Percentiles rank a stretch among this genome's conserved stretches.
Conservation (phyloP, 768 basidiomycete species). For the Udeniomyces megalosporus region DNA sequence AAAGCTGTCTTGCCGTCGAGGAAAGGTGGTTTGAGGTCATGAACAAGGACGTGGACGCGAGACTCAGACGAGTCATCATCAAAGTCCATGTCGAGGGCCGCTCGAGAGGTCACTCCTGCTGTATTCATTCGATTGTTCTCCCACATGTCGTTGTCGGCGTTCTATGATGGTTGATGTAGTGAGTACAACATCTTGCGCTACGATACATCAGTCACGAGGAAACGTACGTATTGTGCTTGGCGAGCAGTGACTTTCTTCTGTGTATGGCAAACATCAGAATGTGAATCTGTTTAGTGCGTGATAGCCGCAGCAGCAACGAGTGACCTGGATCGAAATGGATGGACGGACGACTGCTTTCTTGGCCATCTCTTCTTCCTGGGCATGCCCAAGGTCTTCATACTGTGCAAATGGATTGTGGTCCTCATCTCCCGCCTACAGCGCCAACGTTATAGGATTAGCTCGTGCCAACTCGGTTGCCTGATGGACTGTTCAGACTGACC, state of each 20-base stretch:
- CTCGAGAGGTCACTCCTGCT: slow-evolving; percentile 81
- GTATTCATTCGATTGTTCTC: slow-evolving; percentile 95
- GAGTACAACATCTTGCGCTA: not conserved
- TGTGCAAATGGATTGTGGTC: slow-evolving; percentile 84
- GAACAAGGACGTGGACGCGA: slow-evolving; percentile 83
- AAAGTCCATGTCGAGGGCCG: slow-evolving; percentile 76
- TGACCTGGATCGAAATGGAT: not conserved
- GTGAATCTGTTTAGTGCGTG: no score
- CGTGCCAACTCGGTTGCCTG: not conserved
- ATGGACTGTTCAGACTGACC: slow-evolving; percentile 30
- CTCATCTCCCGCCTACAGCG: slow-evolving; percentile 46
- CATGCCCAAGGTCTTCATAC: slow-evolving; percentile 63
- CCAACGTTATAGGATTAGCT: not conserved
- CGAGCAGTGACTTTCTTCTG: slow-evolving; percentile 80
- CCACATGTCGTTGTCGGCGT: slow-evolving; percentile 97
- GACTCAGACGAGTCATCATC: slow-evolving; percentile 93
- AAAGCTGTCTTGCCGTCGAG: slow-evolving; percentile 89
- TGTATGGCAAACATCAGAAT: no score
- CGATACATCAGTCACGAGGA: not conserved
- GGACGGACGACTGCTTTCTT: slow-evolving; percentile 51
- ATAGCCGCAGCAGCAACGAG: no score
- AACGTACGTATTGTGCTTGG: slow-evolving; percentile 84
- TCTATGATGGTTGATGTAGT: no score
- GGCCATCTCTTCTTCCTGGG: slow-evolving; percentile 58
- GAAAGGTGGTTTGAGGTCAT: slow-evolving; percentile 94